Evolutionary conservation across 2,329 filamentous ascomycete species (phyloP).

Genomic region (Penicillium sp.): DNA sequence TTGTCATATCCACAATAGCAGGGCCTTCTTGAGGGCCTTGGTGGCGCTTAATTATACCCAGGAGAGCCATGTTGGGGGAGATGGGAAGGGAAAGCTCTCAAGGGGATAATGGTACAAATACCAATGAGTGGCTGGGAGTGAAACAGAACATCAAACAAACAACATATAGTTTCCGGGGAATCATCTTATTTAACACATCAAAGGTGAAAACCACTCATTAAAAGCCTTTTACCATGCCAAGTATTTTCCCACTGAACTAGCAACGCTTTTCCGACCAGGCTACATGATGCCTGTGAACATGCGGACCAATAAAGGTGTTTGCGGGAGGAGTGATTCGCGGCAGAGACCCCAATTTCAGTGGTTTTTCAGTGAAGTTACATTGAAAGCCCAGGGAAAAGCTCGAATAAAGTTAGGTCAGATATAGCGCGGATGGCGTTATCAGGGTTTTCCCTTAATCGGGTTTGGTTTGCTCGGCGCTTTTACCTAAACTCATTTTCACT

Average conservation of each 20-base stretch:
- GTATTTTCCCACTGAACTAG: background rate
- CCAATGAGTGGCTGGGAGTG: background rate
- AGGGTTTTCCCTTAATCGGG: background rate
- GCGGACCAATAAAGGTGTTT: background rate
- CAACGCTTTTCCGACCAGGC: background rate
- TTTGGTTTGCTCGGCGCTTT: background rate
- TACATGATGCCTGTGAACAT: background rate
- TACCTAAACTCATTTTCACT: background rate
- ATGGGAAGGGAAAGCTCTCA: background rate
- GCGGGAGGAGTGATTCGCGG: background rate
- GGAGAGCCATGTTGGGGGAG: conserved; percentile 7
- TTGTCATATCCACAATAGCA: background rate
- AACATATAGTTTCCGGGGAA: background rate
- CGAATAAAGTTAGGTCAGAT: conserved; percentile 1
- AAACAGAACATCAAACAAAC: background rate
- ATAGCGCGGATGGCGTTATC: conserved; percentile 23
- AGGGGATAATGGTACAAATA: background rate
- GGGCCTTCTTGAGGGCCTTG: background rate
- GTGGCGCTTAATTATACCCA: conserved; percentile 8
- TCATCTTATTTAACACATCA: background rate
- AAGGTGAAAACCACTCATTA: background rate
- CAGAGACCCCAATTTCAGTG: background rate
- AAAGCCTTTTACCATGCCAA: background rate
- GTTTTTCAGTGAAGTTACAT: background rate
- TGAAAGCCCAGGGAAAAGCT: background rate